Evolutionary conservation across 176 grass and related monocot species (phyloP).

Genomic region (Hsuehochloa calcarea): DNA sequence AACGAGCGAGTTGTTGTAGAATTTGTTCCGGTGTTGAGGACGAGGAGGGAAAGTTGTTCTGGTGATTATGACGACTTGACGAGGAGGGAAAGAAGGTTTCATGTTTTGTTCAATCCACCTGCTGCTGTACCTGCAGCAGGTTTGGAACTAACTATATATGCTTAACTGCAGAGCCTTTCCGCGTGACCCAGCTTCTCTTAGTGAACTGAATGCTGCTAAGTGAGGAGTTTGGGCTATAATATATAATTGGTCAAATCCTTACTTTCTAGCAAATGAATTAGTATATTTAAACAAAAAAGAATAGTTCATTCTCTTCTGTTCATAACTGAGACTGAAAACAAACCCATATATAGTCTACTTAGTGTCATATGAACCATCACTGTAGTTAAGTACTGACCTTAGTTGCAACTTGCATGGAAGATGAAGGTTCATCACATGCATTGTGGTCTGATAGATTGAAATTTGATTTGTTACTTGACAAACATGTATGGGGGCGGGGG

Average conservation of each 20-base stretch:
- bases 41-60: not conserved
- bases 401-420: conserved; percentile 9
- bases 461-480: not conserved
- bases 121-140: not conserved
- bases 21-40: not conserved
- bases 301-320: not conserved
- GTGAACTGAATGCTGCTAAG: conserved; percentile 1
- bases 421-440: not conserved
- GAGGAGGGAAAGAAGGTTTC: not conserved
- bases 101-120: not conserved
- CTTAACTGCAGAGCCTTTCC: not conserved
- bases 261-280: conserved; percentile 4
- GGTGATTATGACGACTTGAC: not conserved
- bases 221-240: not conserved
- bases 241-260: conserved; percentile 16
- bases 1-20: not conserved
- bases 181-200: not conserved
- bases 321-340: not conserved
- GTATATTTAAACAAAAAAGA: not conserved
- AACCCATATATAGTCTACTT: not conserved
- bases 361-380: not conserved
- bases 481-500: not conserved
- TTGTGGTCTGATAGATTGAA: not conserved
- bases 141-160: conserved; percentile 19
- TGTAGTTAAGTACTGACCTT: not conserved